Conservation (phyloP, 2,329 filamentous ascomycete species). For the Phaeosphaeria sp. region DNA sequence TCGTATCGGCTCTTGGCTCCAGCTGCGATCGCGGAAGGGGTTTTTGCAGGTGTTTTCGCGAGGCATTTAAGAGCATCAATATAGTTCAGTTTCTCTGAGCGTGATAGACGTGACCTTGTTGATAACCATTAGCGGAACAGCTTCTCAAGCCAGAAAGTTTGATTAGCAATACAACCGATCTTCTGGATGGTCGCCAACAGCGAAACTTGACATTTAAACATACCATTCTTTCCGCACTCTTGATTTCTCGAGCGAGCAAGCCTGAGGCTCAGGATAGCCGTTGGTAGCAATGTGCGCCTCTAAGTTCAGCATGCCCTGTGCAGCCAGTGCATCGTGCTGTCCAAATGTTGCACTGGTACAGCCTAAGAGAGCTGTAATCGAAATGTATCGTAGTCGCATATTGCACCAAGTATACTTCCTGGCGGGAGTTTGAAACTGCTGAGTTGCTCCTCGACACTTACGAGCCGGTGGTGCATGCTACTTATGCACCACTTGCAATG, state of each 20-base stretch:
- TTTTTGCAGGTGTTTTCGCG: slow-evolving; percentile 27
- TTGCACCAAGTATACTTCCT: neutral
- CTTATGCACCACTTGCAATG: slow-evolving; percentile 13
- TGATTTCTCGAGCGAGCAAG: slow-evolving; percentile 48
- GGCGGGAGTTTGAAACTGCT: neutral
- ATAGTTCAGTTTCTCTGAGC: slow-evolving; percentile 35
- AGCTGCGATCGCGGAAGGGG: slow-evolving; percentile 23
- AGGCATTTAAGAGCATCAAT: slow-evolving; percentile 42
- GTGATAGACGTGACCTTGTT: neutral
- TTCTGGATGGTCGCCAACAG: neutral
- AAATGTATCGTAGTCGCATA: neutral
- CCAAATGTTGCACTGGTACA: slow-evolving; percentile 7
- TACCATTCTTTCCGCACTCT: slow-evolving; percentile 54
- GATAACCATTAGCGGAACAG: neutral
- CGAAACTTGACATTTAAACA: slow-evolving; percentile 1
- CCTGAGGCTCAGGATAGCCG: slow-evolving; percentile 29
- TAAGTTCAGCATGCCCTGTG: slow-evolving; percentile 43
- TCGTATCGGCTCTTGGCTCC: slow-evolving; percentile 41
- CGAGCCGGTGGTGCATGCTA: slow-evolving; percentile 12
- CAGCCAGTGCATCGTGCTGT: slow-evolving; percentile 44
- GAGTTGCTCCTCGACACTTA: slow-evolving; percentile 9
- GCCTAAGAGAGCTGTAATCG: neutral
- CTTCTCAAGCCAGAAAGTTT: slow-evolving; percentile 13
- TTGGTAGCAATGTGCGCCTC: slow-evolving; percentile 30
- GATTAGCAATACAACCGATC: neutral